Conservation (phyloP, 2,329 filamentous ascomycete species). For the Phyllosticta citribraziliensis region DNA sequence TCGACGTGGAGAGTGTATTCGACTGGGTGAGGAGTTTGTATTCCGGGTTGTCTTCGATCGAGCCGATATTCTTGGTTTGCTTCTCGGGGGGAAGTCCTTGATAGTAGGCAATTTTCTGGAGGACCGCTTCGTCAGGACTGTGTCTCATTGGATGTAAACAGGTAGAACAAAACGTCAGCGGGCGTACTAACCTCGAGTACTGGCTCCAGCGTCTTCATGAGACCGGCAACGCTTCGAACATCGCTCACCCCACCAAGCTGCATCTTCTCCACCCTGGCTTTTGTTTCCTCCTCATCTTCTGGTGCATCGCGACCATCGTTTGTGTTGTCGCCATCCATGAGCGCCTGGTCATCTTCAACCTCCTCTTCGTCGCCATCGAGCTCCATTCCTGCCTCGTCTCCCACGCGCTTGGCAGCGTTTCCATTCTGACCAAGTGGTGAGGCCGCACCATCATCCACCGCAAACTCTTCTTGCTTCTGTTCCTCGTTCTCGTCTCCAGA, state of each 20-base stretch:
- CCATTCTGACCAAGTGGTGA: slow-evolving; percentile 15
- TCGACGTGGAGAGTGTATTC: slow-evolving; percentile 81
- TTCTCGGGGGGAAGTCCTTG: slow-evolving; percentile 58
- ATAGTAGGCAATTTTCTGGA: slow-evolving; percentile 72
- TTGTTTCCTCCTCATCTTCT: slow-evolving; percentile 59
- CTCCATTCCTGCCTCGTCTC: slow-evolving; percentile 36
- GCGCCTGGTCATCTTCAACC: slow-evolving; percentile 51
- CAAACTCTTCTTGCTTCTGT: slow-evolving; percentile 39
- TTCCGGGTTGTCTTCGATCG: slow-evolving; percentile 84
- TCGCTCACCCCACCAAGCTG: slow-evolving; percentile 56
- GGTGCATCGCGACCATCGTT: slow-evolving; percentile 38
- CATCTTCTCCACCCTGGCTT: slow-evolving; percentile 76
- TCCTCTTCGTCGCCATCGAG: slow-evolving; percentile 53
- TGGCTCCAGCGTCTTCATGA: slow-evolving; percentile 75
- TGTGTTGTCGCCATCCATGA: slow-evolving; percentile 36
- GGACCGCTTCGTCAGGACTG: slow-evolving; percentile 55
- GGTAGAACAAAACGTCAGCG: slow-evolving; percentile 41
- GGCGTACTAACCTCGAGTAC: slow-evolving; percentile 53
- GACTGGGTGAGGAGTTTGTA: slow-evolving; percentile 82
- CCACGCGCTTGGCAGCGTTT: slow-evolving; percentile 13
- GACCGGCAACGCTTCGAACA: slow-evolving; percentile 64
- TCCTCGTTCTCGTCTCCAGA: slow-evolving; percentile 67
- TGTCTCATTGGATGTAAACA: slow-evolving; percentile 27
- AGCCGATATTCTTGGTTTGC: slow-evolving; percentile 56
- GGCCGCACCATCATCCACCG: slow-evolving; percentile 23